Evolutionary conservation across 1,284 basidiomycete genomes (phyloP), one percentile per base, ranked within the genome.

Genomic region (Exobasidium rhododendri): DNA sequence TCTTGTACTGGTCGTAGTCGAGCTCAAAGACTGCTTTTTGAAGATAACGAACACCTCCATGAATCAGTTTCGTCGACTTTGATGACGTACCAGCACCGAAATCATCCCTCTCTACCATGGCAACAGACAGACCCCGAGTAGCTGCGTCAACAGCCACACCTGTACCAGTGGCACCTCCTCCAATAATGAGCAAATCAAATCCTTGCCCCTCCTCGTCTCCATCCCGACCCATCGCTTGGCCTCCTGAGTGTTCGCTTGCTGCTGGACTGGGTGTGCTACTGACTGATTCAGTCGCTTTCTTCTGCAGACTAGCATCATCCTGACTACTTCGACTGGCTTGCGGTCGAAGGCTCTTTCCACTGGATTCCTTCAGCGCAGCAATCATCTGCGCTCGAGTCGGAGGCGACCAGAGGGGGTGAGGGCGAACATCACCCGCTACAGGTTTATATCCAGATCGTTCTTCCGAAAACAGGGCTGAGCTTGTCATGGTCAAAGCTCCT

Each of bases 21-120:
- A 97, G 87, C 79, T 96, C 93, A 78, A 96, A 88, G 58, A 97
- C 86, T 1, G 94, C 94, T 80, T 97, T 97, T 77, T 97, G 94
- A 13, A 98, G 86, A 82, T 98, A 98, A 13, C 94, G 86, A 0
- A 98, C 94, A 62, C 94, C 94, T 29, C 94, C 94, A 82, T 98
- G 94, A 0, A 97, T 93, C 56, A 98, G 88, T 81, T 98, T 97
- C 10, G 94, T 97, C 7, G 90, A 92, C 81, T 98, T 98, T 29
- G 92, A 96, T 2, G 92, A 96, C 0, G 94, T 97, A 17, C 92
- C 94, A 22, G 91, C 87, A 69, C 88, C 86, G 73, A 94, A 98
- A 80, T 98, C 94, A 75, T 92, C 90, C 51, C 92, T 83, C 80
- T 98, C 94, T 1, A 97, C 93, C 68, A 97, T 83, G 0, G 92